These are phyloP conservation scores for Globisporangium parvum DNA, from an alignment of 352 stramenopile species.

Conservation along the genomic window DNA sequence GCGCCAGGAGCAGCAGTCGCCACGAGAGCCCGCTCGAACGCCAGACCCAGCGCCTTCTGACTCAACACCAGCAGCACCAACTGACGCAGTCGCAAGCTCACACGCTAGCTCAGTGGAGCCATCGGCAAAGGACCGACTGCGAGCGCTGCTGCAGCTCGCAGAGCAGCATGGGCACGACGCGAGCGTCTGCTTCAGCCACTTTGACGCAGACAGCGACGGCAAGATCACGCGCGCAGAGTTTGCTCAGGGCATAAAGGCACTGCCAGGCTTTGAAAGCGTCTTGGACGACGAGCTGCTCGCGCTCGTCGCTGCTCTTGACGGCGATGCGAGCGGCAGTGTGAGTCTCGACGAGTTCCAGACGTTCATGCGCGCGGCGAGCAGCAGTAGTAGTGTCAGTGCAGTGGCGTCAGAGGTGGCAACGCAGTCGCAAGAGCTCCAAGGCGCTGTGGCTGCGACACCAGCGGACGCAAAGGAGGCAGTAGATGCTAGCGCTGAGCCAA, in stretches of 20 bases:
- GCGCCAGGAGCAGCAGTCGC: neutral
- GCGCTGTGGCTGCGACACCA: no score
- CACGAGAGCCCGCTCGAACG: neutral
- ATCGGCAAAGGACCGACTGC: slow-evolving; percentile 10
- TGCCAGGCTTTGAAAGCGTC: slow-evolving; percentile 46
- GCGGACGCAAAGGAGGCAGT: neutral
- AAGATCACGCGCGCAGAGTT: slow-evolving; percentile 57
- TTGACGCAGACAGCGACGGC: slow-evolving; percentile 59
- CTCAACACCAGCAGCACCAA: neutral
- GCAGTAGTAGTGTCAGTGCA: neutral
- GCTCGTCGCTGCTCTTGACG: slow-evolving; percentile 39
- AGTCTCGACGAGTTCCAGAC: slow-evolving; percentile 51
- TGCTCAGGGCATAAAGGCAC: slow-evolving; percentile 30
- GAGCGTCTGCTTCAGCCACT: slow-evolving; percentile 54
- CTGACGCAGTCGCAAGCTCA: neutral
- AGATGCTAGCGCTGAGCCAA: neutral
- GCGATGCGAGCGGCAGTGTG: slow-evolving; percentile 44
- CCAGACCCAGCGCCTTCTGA: neutral
- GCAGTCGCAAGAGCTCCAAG: neutral
- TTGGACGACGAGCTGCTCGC: slow-evolving; percentile 26
- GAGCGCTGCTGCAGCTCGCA: slow-evolving; percentile 27
- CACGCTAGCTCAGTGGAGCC: neutral
- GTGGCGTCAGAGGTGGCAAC: neutral
- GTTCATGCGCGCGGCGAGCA: slow-evolving; percentile 21
- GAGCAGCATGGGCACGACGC: slow-evolving; percentile 40